These are phyloP conservation scores for Solanum ahanhuiri DNA, from an alignment of 257 asterid genomes.

Conservation along the genomic window DNA sequence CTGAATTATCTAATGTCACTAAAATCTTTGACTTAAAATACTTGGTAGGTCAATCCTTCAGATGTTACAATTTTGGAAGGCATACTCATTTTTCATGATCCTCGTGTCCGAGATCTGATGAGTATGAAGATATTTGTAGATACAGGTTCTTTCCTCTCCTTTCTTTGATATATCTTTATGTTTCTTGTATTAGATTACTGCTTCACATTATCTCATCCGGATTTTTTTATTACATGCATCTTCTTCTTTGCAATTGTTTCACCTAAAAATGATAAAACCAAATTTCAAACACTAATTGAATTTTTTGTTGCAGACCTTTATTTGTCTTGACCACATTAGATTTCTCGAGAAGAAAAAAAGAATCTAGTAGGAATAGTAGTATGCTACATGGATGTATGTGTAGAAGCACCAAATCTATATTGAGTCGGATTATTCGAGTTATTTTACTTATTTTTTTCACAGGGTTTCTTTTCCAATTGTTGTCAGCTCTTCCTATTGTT, in stretches of 20 bases:
- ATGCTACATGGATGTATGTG: not conserved
- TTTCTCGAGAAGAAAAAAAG: not conserved
- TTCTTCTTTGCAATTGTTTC: not conserved
- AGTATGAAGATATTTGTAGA: conserved; percentile 98
- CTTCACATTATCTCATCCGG: not conserved
- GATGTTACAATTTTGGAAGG: conserved; percentile 97
- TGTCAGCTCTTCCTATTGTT: not conserved
- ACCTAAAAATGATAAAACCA: not conserved
- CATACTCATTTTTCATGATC: conserved; percentile 91
- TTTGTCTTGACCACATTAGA: not conserved
- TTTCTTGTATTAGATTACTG: not conserved
- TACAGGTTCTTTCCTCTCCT: conserved; percentile 56
- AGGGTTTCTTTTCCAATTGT: not conserved
- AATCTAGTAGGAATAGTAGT: not conserved
- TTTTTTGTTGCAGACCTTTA: not conserved
- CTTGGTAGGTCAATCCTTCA: conserved; percentile 86
- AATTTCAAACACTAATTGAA: not conserved
- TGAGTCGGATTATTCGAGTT: not conserved
- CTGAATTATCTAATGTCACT: not conserved
- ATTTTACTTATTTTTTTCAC: not conserved
- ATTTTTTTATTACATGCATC: not conserved
- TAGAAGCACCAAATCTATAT: not conserved
- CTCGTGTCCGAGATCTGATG: conserved; percentile 78
- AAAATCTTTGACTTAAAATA: not conserved
- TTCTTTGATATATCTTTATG: not conserved